Conservation (phyloP, 2,329 filamentous ascomycete genomes). For the Colletotrichum sp. region DNA sequence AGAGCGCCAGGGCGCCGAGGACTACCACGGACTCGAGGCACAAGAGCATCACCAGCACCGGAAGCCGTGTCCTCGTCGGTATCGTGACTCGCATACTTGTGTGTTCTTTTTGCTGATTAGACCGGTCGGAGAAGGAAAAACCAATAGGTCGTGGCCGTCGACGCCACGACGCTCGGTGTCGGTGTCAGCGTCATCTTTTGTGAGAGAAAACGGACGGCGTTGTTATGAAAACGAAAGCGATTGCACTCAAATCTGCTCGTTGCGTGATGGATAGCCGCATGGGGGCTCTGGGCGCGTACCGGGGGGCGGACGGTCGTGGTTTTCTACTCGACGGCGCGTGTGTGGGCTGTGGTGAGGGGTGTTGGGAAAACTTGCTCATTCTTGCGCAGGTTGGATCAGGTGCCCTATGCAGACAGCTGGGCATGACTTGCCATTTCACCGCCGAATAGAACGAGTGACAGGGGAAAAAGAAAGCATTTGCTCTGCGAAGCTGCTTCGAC, state of each 20-base stretch:
- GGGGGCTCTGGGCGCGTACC: not conserved
- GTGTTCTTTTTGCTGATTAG: not conserved
- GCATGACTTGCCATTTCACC: not conserved
- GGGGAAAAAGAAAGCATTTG: not conserved
- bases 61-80: not conserved
- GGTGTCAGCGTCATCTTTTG: not conserved
- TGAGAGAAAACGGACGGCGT: not conserved
- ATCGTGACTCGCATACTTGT: not conserved
- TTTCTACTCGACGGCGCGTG: not conserved
- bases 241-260: conserved; percentile 2
- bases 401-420: not conserved
- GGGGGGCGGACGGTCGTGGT: not conserved
- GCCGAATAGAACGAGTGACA: not conserved
- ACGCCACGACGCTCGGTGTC: not conserved
- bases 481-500: not conserved
- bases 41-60: not conserved
- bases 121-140: not conserved
- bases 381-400: conserved; percentile 2
- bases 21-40: conserved; percentile 25
- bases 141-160: not conserved
- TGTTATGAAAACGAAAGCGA: not conserved
- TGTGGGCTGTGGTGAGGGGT: not conserved
- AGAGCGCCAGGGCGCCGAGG: conserved; percentile 18
- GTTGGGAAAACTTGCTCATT: conserved; percentile 21
- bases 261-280: not conserved